Evolutionary conservation across 1,139 yeast species (phyloP).

Genomic region (Diutina pseudorugosa): DNA sequence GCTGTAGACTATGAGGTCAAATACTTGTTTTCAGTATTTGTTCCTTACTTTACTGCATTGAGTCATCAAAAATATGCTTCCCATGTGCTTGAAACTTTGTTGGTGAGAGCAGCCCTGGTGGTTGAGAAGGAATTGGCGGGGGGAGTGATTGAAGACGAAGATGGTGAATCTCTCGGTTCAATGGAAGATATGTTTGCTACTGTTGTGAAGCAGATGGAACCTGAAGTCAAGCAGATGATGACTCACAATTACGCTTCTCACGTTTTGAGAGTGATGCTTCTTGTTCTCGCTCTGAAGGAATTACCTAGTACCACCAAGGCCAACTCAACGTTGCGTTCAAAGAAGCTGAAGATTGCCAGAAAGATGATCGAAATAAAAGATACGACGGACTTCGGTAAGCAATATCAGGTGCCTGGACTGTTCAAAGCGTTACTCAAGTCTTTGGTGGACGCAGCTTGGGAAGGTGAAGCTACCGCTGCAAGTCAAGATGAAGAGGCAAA

Average conservation of each 20-base stretch:
- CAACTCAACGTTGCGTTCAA: constrained; percentile 71
- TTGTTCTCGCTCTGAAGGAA: constrained; percentile 66
- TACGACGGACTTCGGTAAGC: constrained; percentile 50
- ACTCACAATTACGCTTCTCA: constrained; percentile 81
- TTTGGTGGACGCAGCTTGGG: constrained; percentile 13
- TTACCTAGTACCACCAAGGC: constrained; percentile 67
- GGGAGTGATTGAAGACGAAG: constrained; percentile 21
- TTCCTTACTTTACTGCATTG: constrained; percentile 61
- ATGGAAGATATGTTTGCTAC: constrained; percentile 55
- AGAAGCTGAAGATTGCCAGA: constrained; percentile 80
- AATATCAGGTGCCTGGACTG: constrained; percentile 61
- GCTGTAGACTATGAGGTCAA: constrained; percentile 58
- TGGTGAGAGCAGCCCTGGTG: constrained; percentile 64
- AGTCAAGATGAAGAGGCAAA: constrained; percentile 4
- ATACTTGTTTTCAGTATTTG: constrained; percentile 50
- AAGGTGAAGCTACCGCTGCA: background rate
- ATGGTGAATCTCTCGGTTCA: constrained; percentile 12
- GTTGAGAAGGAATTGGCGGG: constrained; percentile 52
- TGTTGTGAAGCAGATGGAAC: constrained; percentile 57
- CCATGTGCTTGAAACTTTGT: constrained; percentile 80
- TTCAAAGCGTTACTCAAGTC: constrained; percentile 53
- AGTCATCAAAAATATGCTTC: constrained; percentile 87
- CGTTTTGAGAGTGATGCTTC: constrained; percentile 58
- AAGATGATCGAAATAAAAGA: constrained; percentile 86
- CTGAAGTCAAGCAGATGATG: constrained; percentile 47